These are phyloP conservation scores for Corchorus capsularis DNA, from an alignment of 345 rosid genomes.

Conservation along the genomic window DNA sequence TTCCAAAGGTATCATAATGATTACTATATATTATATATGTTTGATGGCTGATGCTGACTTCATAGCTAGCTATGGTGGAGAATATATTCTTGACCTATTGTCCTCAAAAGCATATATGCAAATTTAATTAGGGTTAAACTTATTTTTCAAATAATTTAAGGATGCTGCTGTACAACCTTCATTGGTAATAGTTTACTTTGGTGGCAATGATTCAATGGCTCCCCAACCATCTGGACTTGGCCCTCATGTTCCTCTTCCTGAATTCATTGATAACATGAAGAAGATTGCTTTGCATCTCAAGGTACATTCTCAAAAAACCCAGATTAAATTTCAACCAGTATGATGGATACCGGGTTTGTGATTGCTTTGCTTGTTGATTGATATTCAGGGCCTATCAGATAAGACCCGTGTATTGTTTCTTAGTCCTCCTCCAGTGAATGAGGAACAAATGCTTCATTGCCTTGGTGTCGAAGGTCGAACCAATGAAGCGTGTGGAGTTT, in stretches of 20 bases:
- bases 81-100: not conserved
- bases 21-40: not conserved
- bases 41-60: not conserved
- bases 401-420: slow-evolving; percentile 69
- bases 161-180: slow-evolving; percentile 71
- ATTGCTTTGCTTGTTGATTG: not conserved
- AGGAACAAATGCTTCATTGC: slow-evolving; percentile 36
- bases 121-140: no score
- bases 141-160: slow-evolving; percentile 34
- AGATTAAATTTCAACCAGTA: no score
- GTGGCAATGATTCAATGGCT: slow-evolving; percentile 83
- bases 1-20: slow-evolving; percentile 65
- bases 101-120: not conserved
- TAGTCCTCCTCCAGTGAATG: slow-evolving; percentile 74
- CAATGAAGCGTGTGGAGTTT: slow-evolving; percentile 57
- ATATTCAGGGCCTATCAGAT: slow-evolving; percentile 68
- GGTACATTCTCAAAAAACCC: slow-evolving; percentile 38
- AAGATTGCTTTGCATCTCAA: slow-evolving; percentile 72
- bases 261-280: slow-evolving; percentile 71
- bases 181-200: slow-evolving; percentile 87
- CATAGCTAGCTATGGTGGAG: not conserved
- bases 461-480: slow-evolving; percentile 46
- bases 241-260: slow-evolving; percentile 87
- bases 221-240: slow-evolving; percentile 68
- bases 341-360: no score